These are phyloP conservation scores for Pinguiococcus pyrenoidosus DNA, from an alignment of 108 stramenopile species.

Conservation along the genomic window DNA sequence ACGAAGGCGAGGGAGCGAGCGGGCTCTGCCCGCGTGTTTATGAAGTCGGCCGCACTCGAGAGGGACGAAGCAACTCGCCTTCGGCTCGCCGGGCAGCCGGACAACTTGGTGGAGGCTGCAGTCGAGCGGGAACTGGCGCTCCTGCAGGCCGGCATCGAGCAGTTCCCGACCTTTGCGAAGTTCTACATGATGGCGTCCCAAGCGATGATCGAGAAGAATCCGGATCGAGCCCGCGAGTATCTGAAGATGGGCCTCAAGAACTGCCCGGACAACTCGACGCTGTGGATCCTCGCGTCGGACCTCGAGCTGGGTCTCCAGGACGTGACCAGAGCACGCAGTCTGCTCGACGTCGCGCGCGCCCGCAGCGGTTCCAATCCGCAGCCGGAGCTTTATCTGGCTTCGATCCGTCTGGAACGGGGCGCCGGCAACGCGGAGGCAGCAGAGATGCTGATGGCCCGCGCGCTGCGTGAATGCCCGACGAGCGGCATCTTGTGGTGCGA, in stretches of 20 bases:
- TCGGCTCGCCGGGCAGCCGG: too few species aligned
- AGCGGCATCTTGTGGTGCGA: constrained; percentile 78
- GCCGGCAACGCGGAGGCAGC: constrained; percentile 62
- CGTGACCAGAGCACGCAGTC: constrained; percentile 72
- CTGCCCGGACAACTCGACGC: constrained; percentile 54
- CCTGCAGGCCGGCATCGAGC: constrained; percentile 57
- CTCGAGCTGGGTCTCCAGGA: constrained; percentile 62
- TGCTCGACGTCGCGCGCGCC: constrained; percentile 79
- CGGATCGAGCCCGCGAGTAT: constrained; percentile 20
- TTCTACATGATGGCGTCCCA: constrained; percentile 94
- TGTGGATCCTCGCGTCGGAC: constrained; percentile 76
- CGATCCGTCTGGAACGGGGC: constrained; percentile 77
- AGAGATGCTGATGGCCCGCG: constrained; percentile 75
- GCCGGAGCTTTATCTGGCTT: constrained; percentile 69
- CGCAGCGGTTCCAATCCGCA: constrained; percentile 52
- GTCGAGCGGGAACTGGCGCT: constrained; percentile 19
- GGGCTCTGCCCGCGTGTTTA: constrained; percentile 66
- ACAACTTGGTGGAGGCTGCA: too few species aligned
- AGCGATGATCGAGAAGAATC: constrained; percentile 50
- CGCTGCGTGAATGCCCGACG: constrained; percentile 80
- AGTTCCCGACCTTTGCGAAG: constrained; percentile 45
- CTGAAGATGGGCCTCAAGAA: constrained; percentile 54
- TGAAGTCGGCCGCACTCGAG: constrained; percentile 87
- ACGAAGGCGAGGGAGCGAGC: constrained; percentile 64
- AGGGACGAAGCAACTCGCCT: too few species aligned